Conservation (phyloP, 2,329 filamentous ascomycete species). For the Exophiala bonariae region DNA sequence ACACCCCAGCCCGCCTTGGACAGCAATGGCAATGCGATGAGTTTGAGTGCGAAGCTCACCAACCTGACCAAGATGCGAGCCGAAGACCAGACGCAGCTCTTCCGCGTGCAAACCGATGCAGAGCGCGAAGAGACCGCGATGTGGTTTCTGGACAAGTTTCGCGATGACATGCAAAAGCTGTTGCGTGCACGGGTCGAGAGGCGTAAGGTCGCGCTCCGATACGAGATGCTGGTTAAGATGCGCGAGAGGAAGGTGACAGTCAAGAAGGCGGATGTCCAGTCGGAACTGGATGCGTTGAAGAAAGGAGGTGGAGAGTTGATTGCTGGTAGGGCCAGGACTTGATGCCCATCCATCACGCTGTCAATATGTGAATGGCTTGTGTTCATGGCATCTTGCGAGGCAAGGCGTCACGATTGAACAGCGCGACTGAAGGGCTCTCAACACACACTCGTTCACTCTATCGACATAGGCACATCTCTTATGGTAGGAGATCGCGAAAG, state of each 20-base stretch:
- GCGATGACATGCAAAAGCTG: conserved; percentile 50
- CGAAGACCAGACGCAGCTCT: conserved; percentile 48
- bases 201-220: conserved; percentile 51
- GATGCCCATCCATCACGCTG: not conserved
- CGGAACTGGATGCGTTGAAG: conserved; percentile 56
- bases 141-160: conserved; percentile 59
- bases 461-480: no score
- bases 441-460: no score
- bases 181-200: conserved; percentile 55
- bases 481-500: no score
- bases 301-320: conserved; percentile 55
- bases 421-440: no score
- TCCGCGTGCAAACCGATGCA: conserved; percentile 51
- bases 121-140: conserved; percentile 65
- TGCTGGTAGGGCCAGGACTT: conserved; percentile 34
- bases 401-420: no score
- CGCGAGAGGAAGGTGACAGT: conserved; percentile 53
- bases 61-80: conserved; percentile 37
- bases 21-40: conserved; percentile 23
- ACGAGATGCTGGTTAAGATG: conserved; percentile 56
- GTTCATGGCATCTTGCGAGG: no score
- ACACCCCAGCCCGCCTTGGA: conserved; percentile 22
- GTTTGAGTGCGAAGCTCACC: conserved; percentile 38
- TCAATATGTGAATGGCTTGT: no score
- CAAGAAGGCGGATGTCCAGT: conserved; percentile 49